These are phyloP conservation scores for Hippophae tibetana DNA, from an alignment of 306 rosid genomes.

Conservation along the genomic window DNA sequence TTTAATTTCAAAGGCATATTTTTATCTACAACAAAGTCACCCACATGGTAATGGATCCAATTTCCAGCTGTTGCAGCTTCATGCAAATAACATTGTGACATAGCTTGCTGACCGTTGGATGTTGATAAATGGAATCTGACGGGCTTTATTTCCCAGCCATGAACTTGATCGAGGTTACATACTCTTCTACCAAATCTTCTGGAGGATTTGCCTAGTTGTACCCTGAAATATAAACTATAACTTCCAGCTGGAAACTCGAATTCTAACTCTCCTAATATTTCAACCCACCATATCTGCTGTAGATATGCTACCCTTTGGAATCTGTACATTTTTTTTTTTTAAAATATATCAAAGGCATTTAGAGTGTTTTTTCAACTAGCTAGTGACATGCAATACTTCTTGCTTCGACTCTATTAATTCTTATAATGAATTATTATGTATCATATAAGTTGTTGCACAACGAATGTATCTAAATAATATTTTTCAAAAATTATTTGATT, in stretches of 20 bases:
- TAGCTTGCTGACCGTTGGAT: constrained; percentile 51
- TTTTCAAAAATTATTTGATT: too few species aligned
- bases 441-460: too few species aligned
- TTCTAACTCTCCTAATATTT: constrained; percentile 59
- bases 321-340: constrained; percentile 22
- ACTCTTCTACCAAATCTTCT: constrained; percentile 46
- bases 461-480: too few species aligned
- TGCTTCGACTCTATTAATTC: too few species aligned
- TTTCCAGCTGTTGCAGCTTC: constrained; percentile 28
- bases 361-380: too few species aligned
- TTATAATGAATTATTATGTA: too few species aligned
- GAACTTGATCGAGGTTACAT: constrained; percentile 49
- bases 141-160: constrained; percentile 85
- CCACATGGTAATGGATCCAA: constrained; percentile 56
- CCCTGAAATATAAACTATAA: constrained; percentile 51
- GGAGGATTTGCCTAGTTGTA: constrained; percentile 61
- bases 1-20: constrained; percentile 31
- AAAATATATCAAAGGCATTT: too few species aligned
- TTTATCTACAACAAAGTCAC: constrained; percentile 36
- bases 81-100: constrained; percentile 34
- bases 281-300: constrained; percentile 90
- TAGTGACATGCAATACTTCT: too few species aligned
- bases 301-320: constrained; percentile 66
- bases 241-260: constrained; percentile 62
- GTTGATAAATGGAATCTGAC: constrained; percentile 54